Base-by-base conservation (phyloP, 163 green algal species). In the Smithsoniella earleae region DNA sequence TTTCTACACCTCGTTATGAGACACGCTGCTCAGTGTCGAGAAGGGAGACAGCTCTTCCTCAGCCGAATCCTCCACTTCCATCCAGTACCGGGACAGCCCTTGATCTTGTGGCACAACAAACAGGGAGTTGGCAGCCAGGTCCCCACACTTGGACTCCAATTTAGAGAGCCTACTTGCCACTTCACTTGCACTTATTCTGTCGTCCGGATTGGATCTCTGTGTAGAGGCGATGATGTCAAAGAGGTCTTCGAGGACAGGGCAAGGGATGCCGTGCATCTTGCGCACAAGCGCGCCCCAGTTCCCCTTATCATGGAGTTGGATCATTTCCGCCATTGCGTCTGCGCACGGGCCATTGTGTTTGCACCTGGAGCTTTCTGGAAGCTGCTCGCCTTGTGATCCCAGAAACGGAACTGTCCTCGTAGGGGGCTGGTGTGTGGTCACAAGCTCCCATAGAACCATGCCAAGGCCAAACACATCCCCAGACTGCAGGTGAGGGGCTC, bases 391-490 rank as follows among this genome's bases (percentile, higher is more conserved):
- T 3, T 18, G 31, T 64, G 58, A 30, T 4, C 20, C 58, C 16
- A 30, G 28, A 34, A 34, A 69, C 6, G 58, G 27, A 5, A 69
- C 22, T 30, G 31, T 69, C 27, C 27, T 43, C 58, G 25, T 43
- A 5, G 58, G 58, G 16, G 58, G 58, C 27, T 38, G 38, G 58
- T 69, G 58, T 6, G 58, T 69, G 6, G 58, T 43, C 58, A 69
- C 1, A 16, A 69, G 27, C 58, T 69, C 58, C 58, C 58, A 69
- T 18, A 69, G 31, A 34, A 69, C 58, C 58, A 69, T 69, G 20
- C 58, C 58, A 16, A 69, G 58, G n/a, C 58, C 58, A 31, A 45
- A 69, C 25, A 69, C 58, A 13, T 69, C 58, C 31, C 58, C 34
- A n/a, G 58, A 30, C 25, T 69, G 18, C 25, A 69, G 58, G 58